Base-by-base conservation (phyloP, 176 grass and related monocot genomes). In the Zoysia pacifica region DNA sequence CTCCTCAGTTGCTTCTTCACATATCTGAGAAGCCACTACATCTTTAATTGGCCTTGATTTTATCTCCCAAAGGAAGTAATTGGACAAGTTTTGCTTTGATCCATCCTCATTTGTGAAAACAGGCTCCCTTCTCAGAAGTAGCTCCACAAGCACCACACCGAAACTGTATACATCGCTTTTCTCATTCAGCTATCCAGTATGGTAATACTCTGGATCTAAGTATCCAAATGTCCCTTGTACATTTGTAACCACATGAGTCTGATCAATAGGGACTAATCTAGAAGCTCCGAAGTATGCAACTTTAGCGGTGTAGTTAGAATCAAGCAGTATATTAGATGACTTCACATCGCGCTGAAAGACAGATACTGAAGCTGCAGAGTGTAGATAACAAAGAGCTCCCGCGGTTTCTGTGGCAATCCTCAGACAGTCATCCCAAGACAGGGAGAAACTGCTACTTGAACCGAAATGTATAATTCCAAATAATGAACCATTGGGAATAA, bases 101-200 rank as follows among this genome's bases (percentile, higher is more conserved):
- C 43, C 66, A 20, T 40, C 18, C 3, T 18, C 2, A 19, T 18
- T 69, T 46, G 42, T 69, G 43, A 69, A 69, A 47, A 47, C 3
- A 12, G 66, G 18, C 18, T 69, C 47, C 43, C 20, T 69, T 47
- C 66, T 69, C 46, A 69, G 9, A 47, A 69, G 43, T 1, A 69
- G 16, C 43, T 69, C 66, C 4, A 69, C 43, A 4, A 69, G 66
- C 2, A 67, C 65, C 40, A 44, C 65, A 2, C 65, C 65, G 9
- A 67, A 67, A n/a, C 65, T 67, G 44, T 44, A 67, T 2, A 67
- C 65, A n/a, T 67, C 65, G 44, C 65, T 67, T 39, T 67, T 67
- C 65, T 67, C 65, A 67, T 44, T 67, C 14, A 67, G 8, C 7
- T 67, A 14, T 15, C 65, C 44, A 0, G 65, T 67, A 9, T n/a